Conservation (phyloP, 1,284 basidiomycete species). For the Marasmius sp. region DNA sequence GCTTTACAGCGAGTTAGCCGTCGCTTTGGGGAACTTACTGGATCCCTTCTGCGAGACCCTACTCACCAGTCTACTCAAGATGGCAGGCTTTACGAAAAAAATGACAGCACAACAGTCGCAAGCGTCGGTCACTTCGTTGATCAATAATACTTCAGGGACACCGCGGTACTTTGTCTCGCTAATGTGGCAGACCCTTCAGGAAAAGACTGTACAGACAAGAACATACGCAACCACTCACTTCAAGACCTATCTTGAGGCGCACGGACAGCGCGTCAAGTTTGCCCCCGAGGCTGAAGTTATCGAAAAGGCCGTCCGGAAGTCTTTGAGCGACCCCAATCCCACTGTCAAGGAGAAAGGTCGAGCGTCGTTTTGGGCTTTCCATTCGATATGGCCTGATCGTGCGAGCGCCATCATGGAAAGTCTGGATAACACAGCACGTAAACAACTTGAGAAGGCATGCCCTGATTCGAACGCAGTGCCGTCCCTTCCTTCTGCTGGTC, state of each 20-base stretch:
- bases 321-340: constrained; percentile 78
- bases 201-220: constrained; percentile 86
- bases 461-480: constrained; percentile 52
- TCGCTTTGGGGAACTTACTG: constrained; percentile 65
- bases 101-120: constrained; percentile 89
- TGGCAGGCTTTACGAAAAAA: constrained; percentile 96
- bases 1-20: constrained; percentile 78
- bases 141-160: constrained; percentile 71
- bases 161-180: constrained; percentile 73
- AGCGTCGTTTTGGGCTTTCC: constrained; percentile 79
- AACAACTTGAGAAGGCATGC: constrained; percentile 85
- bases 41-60: constrained; percentile 81
- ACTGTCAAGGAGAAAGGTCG: constrained; percentile 78
- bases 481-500: constrained; percentile 43
- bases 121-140: constrained; percentile 64
- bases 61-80: constrained; percentile 75
- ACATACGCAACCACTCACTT: constrained; percentile 67
- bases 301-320: constrained; percentile 58
- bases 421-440: constrained; percentile 72
- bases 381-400: constrained; percentile 73
- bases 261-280: constrained; percentile 62
- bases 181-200: constrained; percentile 74
- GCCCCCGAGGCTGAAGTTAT: constrained; percentile 55
- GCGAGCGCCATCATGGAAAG: constrained; percentile 63
- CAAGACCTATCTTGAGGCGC: constrained; percentile 71